Base-by-base conservation (phyloP, 2,329 filamentous ascomycete species). In the Nemania sp. region DNA sequence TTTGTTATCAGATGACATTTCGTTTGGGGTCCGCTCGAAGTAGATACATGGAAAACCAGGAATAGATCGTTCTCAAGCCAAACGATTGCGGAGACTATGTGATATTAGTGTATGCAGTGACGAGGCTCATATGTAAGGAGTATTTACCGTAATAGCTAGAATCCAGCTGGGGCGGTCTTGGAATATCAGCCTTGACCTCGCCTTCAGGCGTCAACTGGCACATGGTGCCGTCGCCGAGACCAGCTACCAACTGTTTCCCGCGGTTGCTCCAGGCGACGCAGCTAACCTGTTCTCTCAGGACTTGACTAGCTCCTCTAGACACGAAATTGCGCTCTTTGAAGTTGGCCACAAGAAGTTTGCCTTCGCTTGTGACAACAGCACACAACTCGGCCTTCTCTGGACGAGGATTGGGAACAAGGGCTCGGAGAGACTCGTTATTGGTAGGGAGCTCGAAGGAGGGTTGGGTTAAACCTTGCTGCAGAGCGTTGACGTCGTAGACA, bases 21-120 rank as follows among this genome's bases (percentile, higher is more conserved):
- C 0, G 90, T 92, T 25, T 84, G 76, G 5, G 87, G 84, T 9
- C 81, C 80, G 40, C 84, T 83, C 57, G 82, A 81, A 62, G 82
- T 83, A 32, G 83, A 79, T n/a, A 90, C 91, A 75, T 97, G 89
- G 20, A 95, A 85, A 57, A 89, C 82, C 46, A 98, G 81, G 72
- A 97, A 96, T 2, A 94, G 79, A 68, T 96, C 79, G 68, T 95
- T 97, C 71, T 95, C 90, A 18, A 98, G 82, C 95, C 96, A 99
- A 39, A 84, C 83, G 42, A 99, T 82, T 15, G 90, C 89, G 3
- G 92, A 91, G 2, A 96, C 91, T 89, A 68, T 51, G 32, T 20
- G 37, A 58, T 20, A 42, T 64, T 65, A 76, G 71, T 64, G 42
- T 46, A 18, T 3, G 21, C 42, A 32, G 15, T 12, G 25, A 17